These are phyloP conservation scores for Zygoascus bituminiphila DNA, from an alignment of 805 yeast genomes.

Conservation along the genomic window DNA sequence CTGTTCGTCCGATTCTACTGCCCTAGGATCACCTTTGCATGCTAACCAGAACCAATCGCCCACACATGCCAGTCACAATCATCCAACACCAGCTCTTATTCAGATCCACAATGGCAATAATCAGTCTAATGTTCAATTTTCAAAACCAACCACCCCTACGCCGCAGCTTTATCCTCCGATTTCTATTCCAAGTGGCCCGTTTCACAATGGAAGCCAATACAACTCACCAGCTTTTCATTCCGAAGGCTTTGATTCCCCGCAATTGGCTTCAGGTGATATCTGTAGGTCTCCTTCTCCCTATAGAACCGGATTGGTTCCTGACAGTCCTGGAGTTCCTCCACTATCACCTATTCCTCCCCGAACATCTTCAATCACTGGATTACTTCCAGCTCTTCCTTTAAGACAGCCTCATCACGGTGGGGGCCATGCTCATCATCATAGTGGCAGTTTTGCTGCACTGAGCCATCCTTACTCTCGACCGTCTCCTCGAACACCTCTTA, in stretches of 20 bases:
- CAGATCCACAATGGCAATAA: not conserved
- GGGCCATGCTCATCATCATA: not conserved
- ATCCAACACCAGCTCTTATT: not conserved
- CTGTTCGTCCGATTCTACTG: not conserved
- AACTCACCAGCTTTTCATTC: not conserved
- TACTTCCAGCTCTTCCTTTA: constrained; percentile 1
- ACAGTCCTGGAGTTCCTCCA: constrained; percentile 1
- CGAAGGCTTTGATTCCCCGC: not conserved
- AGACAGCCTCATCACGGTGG: not conserved
- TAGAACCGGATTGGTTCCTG: not conserved
- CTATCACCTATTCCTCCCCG: constrained; percentile 2
- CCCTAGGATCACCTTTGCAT: not conserved
- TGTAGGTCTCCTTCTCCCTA: constrained; percentile 4
- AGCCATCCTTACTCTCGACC: not conserved
- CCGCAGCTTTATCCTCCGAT: not conserved
- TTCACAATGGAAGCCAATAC: not conserved
- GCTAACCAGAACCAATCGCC: not conserved
- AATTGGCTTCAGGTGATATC: not conserved
- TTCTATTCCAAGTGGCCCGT: not conserved
- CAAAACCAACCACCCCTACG: not conserved
- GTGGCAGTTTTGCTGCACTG: not conserved
- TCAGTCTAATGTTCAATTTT: not conserved
- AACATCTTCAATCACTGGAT: not conserved
- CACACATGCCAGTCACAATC: not conserved
- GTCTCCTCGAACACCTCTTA: not conserved